Percentiles rank a stretch among this genome's conserved stretches.
These are phyloP conservation scores for Boechera stricta DNA, from an alignment of 345 rosid species.

Conservation along the genomic window DNA sequence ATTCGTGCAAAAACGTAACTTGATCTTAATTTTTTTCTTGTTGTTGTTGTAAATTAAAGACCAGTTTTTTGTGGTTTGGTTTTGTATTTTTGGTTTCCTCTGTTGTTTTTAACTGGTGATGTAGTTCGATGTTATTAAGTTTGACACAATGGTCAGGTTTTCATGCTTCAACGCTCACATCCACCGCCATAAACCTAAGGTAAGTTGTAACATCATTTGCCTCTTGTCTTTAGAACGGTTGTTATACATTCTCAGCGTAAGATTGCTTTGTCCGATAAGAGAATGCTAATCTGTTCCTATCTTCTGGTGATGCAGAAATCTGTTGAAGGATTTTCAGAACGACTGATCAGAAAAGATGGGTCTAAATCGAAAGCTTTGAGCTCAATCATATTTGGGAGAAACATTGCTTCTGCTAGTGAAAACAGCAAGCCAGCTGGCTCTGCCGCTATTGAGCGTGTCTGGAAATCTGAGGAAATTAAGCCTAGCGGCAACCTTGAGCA, in stretches of 20 bases:
- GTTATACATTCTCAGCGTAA: conserved; percentile 20
- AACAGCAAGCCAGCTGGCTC: conserved; percentile 43
- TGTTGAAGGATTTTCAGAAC: conserved; percentile 51
- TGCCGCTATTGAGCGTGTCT: conserved; percentile 45
- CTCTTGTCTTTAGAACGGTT: conserved; percentile 32
- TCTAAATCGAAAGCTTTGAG: conserved; percentile 45
- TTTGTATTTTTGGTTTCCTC: conserved; percentile 10
- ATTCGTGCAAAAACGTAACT: conserved; percentile 24
- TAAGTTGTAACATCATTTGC: conserved; percentile 39
- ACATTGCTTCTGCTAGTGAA: conserved; percentile 43
- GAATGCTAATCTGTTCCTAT: conserved; percentile 46
- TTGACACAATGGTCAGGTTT: conserved; percentile 78
- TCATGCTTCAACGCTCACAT: conserved; percentile 77
- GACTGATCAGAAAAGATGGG: conserved; percentile 45
- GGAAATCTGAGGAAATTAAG: conserved; percentile 65
- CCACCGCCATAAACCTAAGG: conserved; percentile 67
- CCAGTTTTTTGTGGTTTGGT: conserved; percentile 29
- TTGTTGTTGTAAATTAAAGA: conserved; percentile 36
- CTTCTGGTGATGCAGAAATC: conserved; percentile 52
- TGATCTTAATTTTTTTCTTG: conserved; percentile 39
- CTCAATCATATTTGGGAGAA: conserved; percentile 43
- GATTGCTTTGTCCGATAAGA: conserved; percentile 46
- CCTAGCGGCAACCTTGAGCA: conserved; percentile 39
- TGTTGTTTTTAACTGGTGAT: conserved; percentile 25
- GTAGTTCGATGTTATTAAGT: conserved; percentile 41